Base-by-base conservation (phyloP, 2,329 filamentous ascomycete species). In the Penicillium sp. region DNA sequence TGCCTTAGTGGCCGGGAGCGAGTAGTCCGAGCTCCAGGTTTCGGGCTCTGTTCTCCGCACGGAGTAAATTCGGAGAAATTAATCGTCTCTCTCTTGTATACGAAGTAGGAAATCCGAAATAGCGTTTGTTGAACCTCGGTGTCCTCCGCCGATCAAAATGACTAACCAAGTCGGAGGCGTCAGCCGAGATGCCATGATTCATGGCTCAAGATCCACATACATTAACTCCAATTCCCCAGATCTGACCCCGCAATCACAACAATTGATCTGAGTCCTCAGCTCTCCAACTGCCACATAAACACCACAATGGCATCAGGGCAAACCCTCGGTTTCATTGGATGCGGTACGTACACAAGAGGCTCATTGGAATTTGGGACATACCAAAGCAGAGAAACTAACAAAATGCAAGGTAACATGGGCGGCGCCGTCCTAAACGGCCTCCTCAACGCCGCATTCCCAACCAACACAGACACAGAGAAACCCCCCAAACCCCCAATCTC, bases 381-480 rank as follows among this genome's bases (percentile, higher is more conserved):
- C 1, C 19, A 37, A 37, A 33, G 22, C 12, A 16, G 39, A 8
- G 4, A 12, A 4, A 28, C 55, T 58, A 46, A 51, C 41, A 42
- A 42, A 45, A 16, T 5, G 4, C 36, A 18, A 70, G 68, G 68
- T 41, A 70, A 70, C 41, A 64, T 71, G 48, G 66, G 68, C 27
- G 68, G 65, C 1, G 62, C 68, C 30, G 69, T 71, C 11, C 49
- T 71, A 16, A 61, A 60, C 42, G 65, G 63, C 39, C 46, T 71
- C n/a, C 52, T 70, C 14, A 57, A 58, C 10, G 52, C 55, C 6
- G 49, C 61, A 28, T 62, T 62, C 36, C 41, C 57, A 10, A 14
- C 4, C 7, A 25, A 50, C 44, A 1, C 19, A 3, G 7, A 25
- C 40, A 28, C 48, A 9, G 1, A 27, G 4, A n/a, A 30, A 7